Evolutionary conservation across 345 rosid genomes (phyloP), one percentile per base, ranked within the genome.

Genomic region (Mercurialis annua): DNA sequence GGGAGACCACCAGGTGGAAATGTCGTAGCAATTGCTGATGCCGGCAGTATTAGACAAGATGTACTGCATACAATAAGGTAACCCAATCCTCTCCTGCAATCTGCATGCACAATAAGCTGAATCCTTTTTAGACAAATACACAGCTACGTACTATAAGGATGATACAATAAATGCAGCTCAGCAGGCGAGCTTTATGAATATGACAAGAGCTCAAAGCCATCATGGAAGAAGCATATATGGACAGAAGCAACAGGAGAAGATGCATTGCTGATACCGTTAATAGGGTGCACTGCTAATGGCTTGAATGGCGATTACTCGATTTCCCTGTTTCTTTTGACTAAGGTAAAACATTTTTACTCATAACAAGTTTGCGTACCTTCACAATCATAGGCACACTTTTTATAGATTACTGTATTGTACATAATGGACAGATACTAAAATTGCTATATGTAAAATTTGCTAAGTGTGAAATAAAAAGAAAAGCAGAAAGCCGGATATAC

Each of bases 151-250:
- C 12, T 38, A 1, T 20, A 12, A n/a, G 34, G 63, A 18, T 27
- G 69, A 66, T 49, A n/a, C 60, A 64, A 12, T n/a, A 55, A n/a
- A 68, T 71, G 65, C 84, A 87, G 92, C 67, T 85, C 87, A 46
- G 70, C 76, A 56, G 93, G 93, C 42, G 83, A 84, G 54, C 90
- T 88, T 18, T 88, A 85, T 21, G 88, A 88, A 69, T 81, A 81
- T 56, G 85, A 84, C 40, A 79, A 76, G 73, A 78, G 72, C 75
- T 82, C 90, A 12, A 84, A 72, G 64, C 90, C 93, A n/a, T 73
- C 88, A 21, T 88, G 93, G 93, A 85, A 80, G 83, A 88, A 86
- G 81, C 89, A 85, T 62, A 72, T 87, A 67, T 75, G 78, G 81
- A 75, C 65, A 63, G 80, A 79, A 67, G 81, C 76, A 66, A 72